These are phyloP conservation scores for Flaveria bidentis DNA, from an alignment of 129 eudicot genomes.

Conservation along the genomic window DNA sequence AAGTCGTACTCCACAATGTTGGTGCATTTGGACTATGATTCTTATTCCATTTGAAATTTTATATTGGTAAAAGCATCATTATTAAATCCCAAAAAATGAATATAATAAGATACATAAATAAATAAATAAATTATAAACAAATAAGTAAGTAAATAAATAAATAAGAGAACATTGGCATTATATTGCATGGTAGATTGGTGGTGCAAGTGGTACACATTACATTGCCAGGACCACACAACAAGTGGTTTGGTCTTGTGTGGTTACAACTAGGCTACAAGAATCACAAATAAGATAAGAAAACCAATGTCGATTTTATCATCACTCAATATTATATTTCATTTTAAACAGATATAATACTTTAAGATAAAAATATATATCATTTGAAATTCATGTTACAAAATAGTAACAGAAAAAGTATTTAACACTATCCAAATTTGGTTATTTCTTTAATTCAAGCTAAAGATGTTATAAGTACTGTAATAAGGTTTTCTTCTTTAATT, in stretches of 20 bases:
- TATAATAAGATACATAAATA: not conserved
- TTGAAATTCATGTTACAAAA: too few species aligned
- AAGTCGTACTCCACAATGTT: slow-evolving; percentile 29
- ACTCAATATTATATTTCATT: slow-evolving; percentile 1
- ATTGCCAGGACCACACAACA: slow-evolving; percentile 36
- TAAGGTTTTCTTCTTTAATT: not conserved
- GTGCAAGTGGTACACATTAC: slow-evolving; percentile 35
- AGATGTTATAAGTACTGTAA: not conserved
- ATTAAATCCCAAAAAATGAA: not conserved
- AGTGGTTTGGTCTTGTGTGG: slow-evolving; percentile 38
- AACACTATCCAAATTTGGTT: not conserved
- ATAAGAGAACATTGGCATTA: slow-evolving; percentile 26
- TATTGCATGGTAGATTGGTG: slow-evolving; percentile 29
- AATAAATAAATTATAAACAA: not conserved
- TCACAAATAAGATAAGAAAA: slow-evolving; percentile 31
- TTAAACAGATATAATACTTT: not conserved
- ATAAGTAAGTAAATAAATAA: not conserved
- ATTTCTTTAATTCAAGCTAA: not conserved
- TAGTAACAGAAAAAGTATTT: not conserved
- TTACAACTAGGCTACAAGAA: slow-evolving; percentile 31
- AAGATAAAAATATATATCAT: too few species aligned
- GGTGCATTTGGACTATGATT: slow-evolving; percentile 30
- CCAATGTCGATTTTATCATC: slow-evolving; percentile 41
- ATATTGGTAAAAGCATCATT: slow-evolving; percentile 16
- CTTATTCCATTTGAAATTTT: slow-evolving; percentile 27